Percentiles rank a stretch among this genome's conserved stretches.
These are phyloP conservation scores for Diphasiastrum complanatum DNA, from an alignment of 83 land plant species.

Conservation along the genomic window DNA sequence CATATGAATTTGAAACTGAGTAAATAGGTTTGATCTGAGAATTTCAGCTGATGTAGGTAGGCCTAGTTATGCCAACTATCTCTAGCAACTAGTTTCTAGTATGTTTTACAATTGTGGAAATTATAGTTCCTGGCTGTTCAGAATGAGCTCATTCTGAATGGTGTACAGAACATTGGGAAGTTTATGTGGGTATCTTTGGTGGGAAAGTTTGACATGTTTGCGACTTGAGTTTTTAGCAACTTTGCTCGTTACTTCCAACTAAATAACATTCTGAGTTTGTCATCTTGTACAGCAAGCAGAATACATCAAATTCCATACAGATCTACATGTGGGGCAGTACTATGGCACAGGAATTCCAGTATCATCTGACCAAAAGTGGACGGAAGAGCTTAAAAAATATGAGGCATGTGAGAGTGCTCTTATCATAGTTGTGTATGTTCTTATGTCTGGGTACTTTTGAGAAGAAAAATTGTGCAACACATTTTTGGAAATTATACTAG, in stretches of 20 bases:
- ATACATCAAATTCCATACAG: conserved; percentile 42
- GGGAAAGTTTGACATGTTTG: too few species aligned
- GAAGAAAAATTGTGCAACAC: neutral
- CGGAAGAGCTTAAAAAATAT: conserved; percentile 37
- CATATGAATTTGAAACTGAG: too few species aligned
- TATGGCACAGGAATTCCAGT: conserved; percentile 35
- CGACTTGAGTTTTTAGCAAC: neutral
- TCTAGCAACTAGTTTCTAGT: too few species aligned
- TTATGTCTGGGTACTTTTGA: neutral
- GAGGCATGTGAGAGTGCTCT: conserved; percentile 37
- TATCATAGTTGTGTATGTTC: neutral
- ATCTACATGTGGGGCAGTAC: conserved; percentile 49
- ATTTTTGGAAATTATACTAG: too few species aligned
- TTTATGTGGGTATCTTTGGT: too few species aligned
- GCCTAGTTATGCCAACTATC: too few species aligned
- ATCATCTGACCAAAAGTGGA: conserved; percentile 47
- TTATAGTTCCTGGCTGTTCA: too few species aligned
- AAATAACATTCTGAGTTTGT: conserved; percentile 5
- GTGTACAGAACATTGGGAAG: too few species aligned
- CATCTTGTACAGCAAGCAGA: conserved; percentile 85
- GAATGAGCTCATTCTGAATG: too few species aligned
- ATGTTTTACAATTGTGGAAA: too few species aligned
- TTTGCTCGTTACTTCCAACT: neutral
- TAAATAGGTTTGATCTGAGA: too few species aligned
- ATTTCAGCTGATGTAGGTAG: too few species aligned